Evolutionary conservation across 2,329 filamentous ascomycete genomes (phyloP).

Genomic region (Stagonosporopsis rhizophila): DNA sequence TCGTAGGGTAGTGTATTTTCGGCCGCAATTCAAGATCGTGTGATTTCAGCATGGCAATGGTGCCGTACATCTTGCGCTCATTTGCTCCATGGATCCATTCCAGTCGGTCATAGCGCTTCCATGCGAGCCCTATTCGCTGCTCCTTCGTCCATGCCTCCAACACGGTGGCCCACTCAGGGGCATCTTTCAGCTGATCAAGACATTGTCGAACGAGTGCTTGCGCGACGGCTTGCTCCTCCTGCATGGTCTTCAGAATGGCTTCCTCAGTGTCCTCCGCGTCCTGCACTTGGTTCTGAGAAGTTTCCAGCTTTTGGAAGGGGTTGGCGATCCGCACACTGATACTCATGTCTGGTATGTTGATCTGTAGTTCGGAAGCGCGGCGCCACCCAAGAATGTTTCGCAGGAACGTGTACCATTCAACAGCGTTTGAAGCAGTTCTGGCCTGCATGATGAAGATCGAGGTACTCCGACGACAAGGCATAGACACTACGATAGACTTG

Average conservation of each 20-base stretch:
- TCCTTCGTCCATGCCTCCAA: constrained; percentile 65
- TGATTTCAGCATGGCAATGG: constrained; percentile 70
- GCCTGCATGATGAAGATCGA: constrained; percentile 67
- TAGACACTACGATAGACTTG: constrained; percentile 71
- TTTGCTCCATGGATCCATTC: constrained; percentile 73
- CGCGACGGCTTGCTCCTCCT: constrained; percentile 64
- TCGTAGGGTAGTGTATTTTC: constrained; percentile 69
- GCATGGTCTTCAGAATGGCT: constrained; percentile 53
- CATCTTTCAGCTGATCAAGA: constrained; percentile 64
- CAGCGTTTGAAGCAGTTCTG: constrained; percentile 65
- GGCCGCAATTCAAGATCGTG: constrained; percentile 72
- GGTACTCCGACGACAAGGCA: constrained; percentile 61
- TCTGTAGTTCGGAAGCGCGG: constrained; percentile 62
- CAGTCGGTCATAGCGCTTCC: constrained; percentile 72
- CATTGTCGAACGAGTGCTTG: constrained; percentile 63
- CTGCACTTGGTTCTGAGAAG: constrained; percentile 50
- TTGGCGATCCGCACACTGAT: constrained; percentile 65
- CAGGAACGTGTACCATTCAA: constrained; percentile 74
- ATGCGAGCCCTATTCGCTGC: constrained; percentile 69
- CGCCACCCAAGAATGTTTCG: constrained; percentile 66
- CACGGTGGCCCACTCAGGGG: constrained; percentile 66
- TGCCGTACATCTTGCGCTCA: constrained; percentile 73
- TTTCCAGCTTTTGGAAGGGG: constrained; percentile 63
- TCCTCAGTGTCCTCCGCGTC: constrained; percentile 56
- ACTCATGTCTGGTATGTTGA: constrained; percentile 69